A percentile compares a stretch with the other conserved stretches of the same genome.
phyloP scores from a whole-genome alignment of 2,329 filamentous ascomycete genomes.

The Elsinoe fawcettii region DNA sequence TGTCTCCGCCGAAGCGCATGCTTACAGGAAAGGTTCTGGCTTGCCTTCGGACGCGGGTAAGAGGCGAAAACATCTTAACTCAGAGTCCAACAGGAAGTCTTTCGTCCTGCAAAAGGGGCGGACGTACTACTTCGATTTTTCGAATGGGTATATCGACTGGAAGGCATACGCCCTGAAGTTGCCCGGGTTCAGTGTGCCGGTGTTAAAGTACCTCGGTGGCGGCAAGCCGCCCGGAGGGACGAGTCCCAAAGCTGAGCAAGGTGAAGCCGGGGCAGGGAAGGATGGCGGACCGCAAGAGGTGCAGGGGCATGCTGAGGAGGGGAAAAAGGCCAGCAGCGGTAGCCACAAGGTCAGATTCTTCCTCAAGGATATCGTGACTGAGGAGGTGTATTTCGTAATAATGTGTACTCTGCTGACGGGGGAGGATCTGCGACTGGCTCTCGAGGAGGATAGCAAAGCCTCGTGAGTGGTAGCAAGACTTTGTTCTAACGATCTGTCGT shows the following conservation, averaged over 20 bases:
- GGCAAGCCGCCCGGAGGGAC: slow-evolving; percentile 29
- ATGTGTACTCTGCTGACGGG: slow-evolving; percentile 42
- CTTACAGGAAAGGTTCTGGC: slow-evolving; percentile 25
- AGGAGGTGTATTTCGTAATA: slow-evolving; percentile 38
- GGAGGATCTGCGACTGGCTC: slow-evolving; percentile 32
- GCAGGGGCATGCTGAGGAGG: neutral
- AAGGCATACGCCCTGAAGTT: slow-evolving; percentile 38
- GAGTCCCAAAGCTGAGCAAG: neutral
- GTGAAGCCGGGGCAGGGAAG: neutral
- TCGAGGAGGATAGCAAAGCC: slow-evolving; percentile 22
- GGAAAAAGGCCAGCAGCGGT: neutral
- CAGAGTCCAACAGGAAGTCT: slow-evolving; percentile 27
- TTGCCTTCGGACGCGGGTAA: slow-evolving; percentile 37
- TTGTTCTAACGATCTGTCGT: too few relatives aligned
- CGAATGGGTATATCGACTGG: slow-evolving; percentile 44
- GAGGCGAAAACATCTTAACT: slow-evolving; percentile 39
- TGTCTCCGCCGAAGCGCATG: slow-evolving; percentile 31
- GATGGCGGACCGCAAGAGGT: neutral
- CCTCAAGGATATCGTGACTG: slow-evolving; percentile 36
- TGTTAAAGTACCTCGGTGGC: slow-evolving; percentile 41
- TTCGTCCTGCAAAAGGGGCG: slow-evolving; percentile 39
- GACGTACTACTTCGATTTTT: slow-evolving; percentile 41
- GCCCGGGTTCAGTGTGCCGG: slow-evolving; percentile 39
- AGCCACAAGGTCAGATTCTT: slow-evolving; percentile 39
- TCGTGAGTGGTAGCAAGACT: neutral